Evolutionary conservation across 1,284 basidiomycete species (phyloP), one percentile per base, ranked within the genome.

Genomic region (Rhodotorula sp.): DNA sequence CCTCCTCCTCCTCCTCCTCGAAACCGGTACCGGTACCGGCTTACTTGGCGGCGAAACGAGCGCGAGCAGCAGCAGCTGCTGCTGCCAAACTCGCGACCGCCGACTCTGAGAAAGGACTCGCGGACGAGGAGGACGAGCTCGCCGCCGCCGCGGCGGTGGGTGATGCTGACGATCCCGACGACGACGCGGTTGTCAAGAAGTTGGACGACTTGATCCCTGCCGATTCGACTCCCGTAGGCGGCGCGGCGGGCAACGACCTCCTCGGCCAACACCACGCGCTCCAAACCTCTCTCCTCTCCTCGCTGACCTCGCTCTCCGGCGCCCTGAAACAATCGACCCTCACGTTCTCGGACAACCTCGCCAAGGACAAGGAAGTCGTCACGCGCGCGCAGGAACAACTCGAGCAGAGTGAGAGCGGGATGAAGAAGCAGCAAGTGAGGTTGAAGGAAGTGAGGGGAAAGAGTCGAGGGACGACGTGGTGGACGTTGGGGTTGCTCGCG

Each of bases 321-420:
- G 90, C 91, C 79, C 85, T 93, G 61, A 88, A 88, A 78, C 84
- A 85, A 29, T 91, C 91, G 73, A 87, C 90, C 0, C 78, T 87
- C 1, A 86, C 90, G 72, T 91, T 93, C 78, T 85, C 87, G 5
- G 84, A 85, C 5, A 83, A 87, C 21, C 83, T 93, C 1, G 86
- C 82, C 54, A 87, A 87, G 70, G 91, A 92, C 79, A 86, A 87
- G 77, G 83, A 84, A 0, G 84, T 90, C 18, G 80, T 92, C 39
- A 16, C 85, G 43, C 84, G 83, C n/a, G 85, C 89, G 46, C 84
- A 87, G 74, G 84, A 85, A 78, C 90, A 91, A 81, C 78, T 93
- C 20, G 89, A 90, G 77, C 82, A 83, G 14, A 92, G 92, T 78
- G 85, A 85, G n/a, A 71, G 87, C 86, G 21, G 83, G 84, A 89